Conservation (phyloP, 192 early-diverging fungal species). For the Rhizoclosmatium sp. region DNA sequence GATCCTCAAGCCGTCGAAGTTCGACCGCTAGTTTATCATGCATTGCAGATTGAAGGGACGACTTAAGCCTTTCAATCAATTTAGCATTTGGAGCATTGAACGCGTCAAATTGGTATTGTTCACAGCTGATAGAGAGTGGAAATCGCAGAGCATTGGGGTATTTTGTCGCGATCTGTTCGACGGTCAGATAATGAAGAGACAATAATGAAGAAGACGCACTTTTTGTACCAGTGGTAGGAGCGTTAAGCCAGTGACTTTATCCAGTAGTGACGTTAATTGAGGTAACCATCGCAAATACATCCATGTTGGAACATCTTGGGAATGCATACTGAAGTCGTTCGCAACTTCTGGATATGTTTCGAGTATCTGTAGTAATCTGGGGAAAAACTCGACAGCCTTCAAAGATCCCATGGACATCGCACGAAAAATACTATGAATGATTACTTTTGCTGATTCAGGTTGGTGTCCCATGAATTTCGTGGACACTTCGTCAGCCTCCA, state of each 20-base stretch:
- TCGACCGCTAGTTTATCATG: conserved; percentile 70
- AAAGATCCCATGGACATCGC: conserved; percentile 62
- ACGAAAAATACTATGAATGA: conserved; percentile 58
- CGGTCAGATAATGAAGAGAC: background rate
- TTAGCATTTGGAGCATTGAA: conserved; percentile 29
- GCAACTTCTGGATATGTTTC: conserved; percentile 49
- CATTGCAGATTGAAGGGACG: conserved; percentile 50
- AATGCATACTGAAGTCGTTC: conserved; percentile 47
- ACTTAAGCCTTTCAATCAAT: conserved; percentile 42
- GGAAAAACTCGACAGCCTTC: conserved; percentile 71
- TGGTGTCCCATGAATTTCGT: background rate
- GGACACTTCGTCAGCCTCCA: background rate
- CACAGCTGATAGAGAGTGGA: conserved; percentile 73
- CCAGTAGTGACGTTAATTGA: conserved; percentile 75
- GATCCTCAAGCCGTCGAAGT: conserved; percentile 70
- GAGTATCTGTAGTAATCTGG: conserved; percentile 74
- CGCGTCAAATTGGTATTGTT: conserved; percentile 66
- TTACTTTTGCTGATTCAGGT: conserved; percentile 28
- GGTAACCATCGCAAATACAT: conserved; percentile 79
- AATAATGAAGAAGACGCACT: conserved; percentile 39
- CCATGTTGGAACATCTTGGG: conserved; percentile 57
- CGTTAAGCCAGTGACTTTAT: conserved; percentile 59
- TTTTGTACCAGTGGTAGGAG: conserved; percentile 59
- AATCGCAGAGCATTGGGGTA: conserved; percentile 75
- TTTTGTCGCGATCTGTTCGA: conserved; percentile 59